Percentiles rank a stretch among this genome's conserved stretches.
phyloP scores from a whole-genome alignment of 1,284 basidiomycete species.

The Ustilago hordei region DNA sequence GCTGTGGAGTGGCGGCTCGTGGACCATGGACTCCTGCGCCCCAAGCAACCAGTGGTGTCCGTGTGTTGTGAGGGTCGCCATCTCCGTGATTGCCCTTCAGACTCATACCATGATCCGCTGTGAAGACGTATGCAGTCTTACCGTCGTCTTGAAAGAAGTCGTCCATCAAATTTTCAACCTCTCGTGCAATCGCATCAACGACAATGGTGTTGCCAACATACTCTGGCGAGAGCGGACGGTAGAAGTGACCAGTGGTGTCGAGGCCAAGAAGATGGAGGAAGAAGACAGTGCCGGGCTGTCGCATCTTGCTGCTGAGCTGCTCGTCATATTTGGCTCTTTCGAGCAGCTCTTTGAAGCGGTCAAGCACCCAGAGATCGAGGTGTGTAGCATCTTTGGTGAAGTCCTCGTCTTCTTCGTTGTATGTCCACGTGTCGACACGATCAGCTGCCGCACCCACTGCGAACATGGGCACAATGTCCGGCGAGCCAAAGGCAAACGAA shows the following conservation, averaged over 20 bases:
- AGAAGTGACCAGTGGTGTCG: conserved; percentile 89
- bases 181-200: conserved; percentile 81
- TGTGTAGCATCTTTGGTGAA: conserved; percentile 77
- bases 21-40: conserved; percentile 74
- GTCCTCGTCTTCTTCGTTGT: conserved; percentile 79
- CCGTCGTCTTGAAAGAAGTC: conserved; percentile 75
- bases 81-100: conserved; percentile 90
- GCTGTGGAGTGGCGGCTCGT: not conserved
- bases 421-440: conserved; percentile 81
- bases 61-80: conserved; percentile 87
- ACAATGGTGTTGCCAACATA: conserved; percentile 87
- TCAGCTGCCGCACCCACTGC: conserved; percentile 77
- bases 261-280: conserved; percentile 87
- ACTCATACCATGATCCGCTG: conserved; percentile 91
- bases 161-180: conserved; percentile 76
- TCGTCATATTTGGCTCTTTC: conserved; percentile 31
- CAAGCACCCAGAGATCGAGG: conserved; percentile 83
- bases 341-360: conserved; percentile 75
- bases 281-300: conserved; percentile 76
- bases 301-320: conserved; percentile 73
- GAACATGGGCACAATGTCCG: conserved; percentile 92
- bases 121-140: conserved; percentile 84
- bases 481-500: conserved; percentile 87
- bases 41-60: conserved; percentile 87
- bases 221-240: conserved; percentile 86